Conservation (phyloP, 2,329 filamentous ascomycete genomes). For the Diaporthe sp. region DNA sequence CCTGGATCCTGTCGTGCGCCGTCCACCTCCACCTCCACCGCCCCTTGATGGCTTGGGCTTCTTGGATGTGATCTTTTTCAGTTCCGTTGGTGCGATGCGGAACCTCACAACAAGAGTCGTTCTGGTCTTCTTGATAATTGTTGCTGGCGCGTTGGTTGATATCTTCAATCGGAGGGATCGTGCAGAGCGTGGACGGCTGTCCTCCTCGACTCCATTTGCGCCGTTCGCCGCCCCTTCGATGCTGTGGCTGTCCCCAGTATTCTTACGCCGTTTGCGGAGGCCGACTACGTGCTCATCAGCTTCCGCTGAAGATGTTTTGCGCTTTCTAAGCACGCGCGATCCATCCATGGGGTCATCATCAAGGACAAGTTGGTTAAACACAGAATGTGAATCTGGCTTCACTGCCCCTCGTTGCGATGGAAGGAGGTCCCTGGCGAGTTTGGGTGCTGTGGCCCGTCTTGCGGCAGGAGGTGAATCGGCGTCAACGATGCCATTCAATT, state of each 20-base stretch:
- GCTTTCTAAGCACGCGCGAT: conserved; percentile 83
- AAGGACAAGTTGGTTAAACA: conserved; percentile 80
- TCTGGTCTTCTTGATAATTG: conserved; percentile 58
- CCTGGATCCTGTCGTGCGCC: conserved; percentile 53
- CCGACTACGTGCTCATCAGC: conserved; percentile 71
- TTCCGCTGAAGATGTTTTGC: conserved; percentile 82
- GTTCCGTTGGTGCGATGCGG: conserved; percentile 67
- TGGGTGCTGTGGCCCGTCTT: conserved; percentile 72
- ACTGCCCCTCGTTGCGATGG: conserved; percentile 75
- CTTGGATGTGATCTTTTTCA: conserved; percentile 71
- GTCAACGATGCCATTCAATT: conserved; percentile 50
- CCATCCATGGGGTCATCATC: conserved; percentile 82
- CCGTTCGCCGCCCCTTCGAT: conserved; percentile 45
- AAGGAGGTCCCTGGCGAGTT: conserved; percentile 78
- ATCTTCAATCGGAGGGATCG: conserved; percentile 71
- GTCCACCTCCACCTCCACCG: conserved; percentile 64
- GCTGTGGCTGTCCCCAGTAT: conserved; percentile 59
- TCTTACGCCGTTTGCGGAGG: conserved; percentile 67
- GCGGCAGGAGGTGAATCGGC: conserved; percentile 55
- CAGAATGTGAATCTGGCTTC: conserved; percentile 80
- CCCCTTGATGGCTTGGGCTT: conserved; percentile 65
- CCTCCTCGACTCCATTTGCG: conserved; percentile 48
- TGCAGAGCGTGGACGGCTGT: conserved; percentile 59
- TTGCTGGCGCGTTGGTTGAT: conserved; percentile 53
- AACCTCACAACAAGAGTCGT: conserved; percentile 70